These are phyloP conservation scores for Eragrostis nindensis DNA, from an alignment of 176 grass and related monocot species.

Conservation along the genomic window DNA sequence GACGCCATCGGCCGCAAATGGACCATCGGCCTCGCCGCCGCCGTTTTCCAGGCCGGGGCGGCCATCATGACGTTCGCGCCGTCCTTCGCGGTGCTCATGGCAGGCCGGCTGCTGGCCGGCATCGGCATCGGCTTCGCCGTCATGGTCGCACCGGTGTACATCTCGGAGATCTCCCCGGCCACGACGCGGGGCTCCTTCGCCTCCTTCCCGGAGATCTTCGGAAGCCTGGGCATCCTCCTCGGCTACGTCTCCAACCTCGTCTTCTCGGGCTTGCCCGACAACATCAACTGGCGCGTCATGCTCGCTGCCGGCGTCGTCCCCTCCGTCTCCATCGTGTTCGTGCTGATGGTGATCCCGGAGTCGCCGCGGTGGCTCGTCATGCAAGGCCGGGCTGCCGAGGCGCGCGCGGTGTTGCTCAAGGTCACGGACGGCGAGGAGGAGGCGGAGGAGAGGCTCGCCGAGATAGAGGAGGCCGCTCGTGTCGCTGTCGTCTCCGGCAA, in stretches of 20 bases:
- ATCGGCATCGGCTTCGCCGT: slow-evolving; percentile 70
- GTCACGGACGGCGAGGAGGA: slow-evolving; percentile 50
- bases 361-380: slow-evolving; percentile 80
- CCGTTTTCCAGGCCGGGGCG: slow-evolving; percentile 67
- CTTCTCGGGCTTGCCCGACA: slow-evolving; percentile 60
- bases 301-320: slow-evolving; percentile 68
- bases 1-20: slow-evolving; percentile 72
- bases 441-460: slow-evolving; percentile 48
- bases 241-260: slow-evolving; percentile 71
- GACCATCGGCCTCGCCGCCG: slow-evolving; percentile 71
- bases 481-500: background rate
- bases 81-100: slow-evolving; percentile 64
- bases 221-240: slow-evolving; percentile 75
- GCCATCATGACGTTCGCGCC: slow-evolving; percentile 66
- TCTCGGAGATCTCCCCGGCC: slow-evolving; percentile 74
- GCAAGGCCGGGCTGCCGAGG: slow-evolving; percentile 42
- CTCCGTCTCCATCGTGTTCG: slow-evolving; percentile 62
- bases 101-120: slow-evolving; percentile 67
- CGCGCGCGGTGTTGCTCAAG: slow-evolving; percentile 55
- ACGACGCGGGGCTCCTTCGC: slow-evolving; percentile 52
- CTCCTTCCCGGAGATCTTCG: slow-evolving; percentile 80
- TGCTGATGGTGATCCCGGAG: slow-evolving; percentile 68
- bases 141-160: slow-evolving; percentile 83
- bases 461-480: slow-evolving; percentile 60
- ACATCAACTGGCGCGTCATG: slow-evolving; percentile 67